These are phyloP conservation scores for Euphorbia tirucalli DNA, from an alignment of 345 rosid genomes.

Conservation along the genomic window DNA sequence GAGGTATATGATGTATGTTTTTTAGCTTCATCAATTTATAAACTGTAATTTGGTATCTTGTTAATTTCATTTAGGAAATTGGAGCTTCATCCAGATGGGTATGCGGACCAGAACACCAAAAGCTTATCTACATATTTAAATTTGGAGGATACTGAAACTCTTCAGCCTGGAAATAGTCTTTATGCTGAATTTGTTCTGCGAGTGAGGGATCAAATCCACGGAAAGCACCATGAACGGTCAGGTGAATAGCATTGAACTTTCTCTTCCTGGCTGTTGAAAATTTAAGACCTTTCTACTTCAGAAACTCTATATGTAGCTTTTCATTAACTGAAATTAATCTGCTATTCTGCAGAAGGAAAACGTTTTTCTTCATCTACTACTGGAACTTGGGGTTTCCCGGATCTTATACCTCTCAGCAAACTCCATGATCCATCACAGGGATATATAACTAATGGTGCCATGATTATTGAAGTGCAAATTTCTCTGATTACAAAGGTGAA, in stretches of 20 bases:
- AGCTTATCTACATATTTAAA: neutral
- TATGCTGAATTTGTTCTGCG: neutral
- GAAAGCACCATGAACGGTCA: neutral
- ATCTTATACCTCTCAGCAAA: slow-evolving; percentile 1
- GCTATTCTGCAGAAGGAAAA: neutral
- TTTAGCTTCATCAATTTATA: too few species aligned
- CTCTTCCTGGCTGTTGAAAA: neutral
- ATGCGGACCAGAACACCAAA: neutral
- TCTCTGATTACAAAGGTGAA: neutral
- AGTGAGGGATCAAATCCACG: neutral
- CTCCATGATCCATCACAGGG: neutral
- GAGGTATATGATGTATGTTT: too few species aligned
- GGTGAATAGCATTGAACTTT: neutral
- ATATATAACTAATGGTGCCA: neutral
- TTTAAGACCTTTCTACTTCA: too few species aligned
- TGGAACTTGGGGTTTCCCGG: slow-evolving; percentile 1
- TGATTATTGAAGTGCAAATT: slow-evolving; percentile 2
- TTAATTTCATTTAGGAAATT: neutral
- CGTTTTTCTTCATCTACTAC: neutral
- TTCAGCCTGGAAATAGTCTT: too few species aligned
- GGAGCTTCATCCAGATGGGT: neutral
- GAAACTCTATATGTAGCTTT: neutral
- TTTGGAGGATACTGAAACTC: too few species aligned
- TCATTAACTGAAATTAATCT: neutral
- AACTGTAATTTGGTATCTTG: too few species aligned